Base-by-base conservation (phyloP, 2,329 filamentous ascomycete genomes). In the Sordariomycetes sp. region DNA sequence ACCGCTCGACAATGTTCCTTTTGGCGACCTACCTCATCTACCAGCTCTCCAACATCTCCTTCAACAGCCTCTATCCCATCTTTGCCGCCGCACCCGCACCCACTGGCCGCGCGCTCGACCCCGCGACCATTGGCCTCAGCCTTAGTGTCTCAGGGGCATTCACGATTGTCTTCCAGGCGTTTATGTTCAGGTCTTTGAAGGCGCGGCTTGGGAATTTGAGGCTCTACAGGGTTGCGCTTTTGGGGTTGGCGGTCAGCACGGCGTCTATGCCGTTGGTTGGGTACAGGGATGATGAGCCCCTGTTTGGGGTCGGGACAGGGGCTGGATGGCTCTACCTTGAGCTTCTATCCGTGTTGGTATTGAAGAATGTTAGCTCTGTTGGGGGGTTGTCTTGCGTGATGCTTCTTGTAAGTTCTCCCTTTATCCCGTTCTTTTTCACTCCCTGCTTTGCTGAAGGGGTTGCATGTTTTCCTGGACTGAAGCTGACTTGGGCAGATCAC, bases 41-140 rank as follows among this genome's bases (percentile, higher is more conserved):
- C 67, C 91, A 96, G 65, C 78, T 99, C 5, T 85, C 88, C 60
- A 97, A 97, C 69, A 90, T 96, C 62, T 90, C 90, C 3, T 99
- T 91, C 78, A 96, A 96, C 70, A 92, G 89, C 20, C 76, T 99
- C 0, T 99, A 95, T 65, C 94, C 94, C 1, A 92, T 97, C 57
- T 99, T 97, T 64, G 89, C 86, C 0, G 85, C 91, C 57, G 84
- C 87, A 0, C 70, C 79, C 0, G 76, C 84, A 0, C 94, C 94
- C 0, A 85, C 85, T 0, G 94, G 94, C 20, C 86, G 94, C 48
- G 76, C 78, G 1, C 75, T 97, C 3, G 79, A 79, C 0, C 89
- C 92, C 0, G 79, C 83, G 58, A 89, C 88, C 59, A 96, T 97
- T 52, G 94, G 94, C 0, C 71, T 96, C 20, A 89, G 87, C 0